phyloP scores from a whole-genome alignment of 192 early-diverging fungal genomes.

The Backusella westeae region DNA sequence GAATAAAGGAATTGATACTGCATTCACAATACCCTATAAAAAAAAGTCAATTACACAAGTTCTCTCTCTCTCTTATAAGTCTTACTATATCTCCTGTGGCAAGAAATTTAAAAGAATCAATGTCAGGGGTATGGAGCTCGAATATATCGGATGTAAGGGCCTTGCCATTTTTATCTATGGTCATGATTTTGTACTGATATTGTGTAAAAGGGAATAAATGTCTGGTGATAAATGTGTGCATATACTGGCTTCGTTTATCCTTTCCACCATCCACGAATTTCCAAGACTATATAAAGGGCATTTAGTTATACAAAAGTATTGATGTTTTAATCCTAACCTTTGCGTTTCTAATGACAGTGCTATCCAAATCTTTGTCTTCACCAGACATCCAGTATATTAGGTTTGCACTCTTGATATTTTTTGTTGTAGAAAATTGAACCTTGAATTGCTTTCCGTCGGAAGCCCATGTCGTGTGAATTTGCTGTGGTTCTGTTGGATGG shows the following conservation, averaged over 20 bases:
- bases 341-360: not conserved
- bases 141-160: not conserved
- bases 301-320: no score
- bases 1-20: slow-evolving; percentile 13
- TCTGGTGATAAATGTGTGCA: slow-evolving; percentile 16
- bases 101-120: slow-evolving; percentile 18
- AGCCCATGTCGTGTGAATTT: slow-evolving; percentile 18
- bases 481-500: slow-evolving; percentile 20
- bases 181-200: slow-evolving; percentile 21
- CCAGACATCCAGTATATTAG: slow-evolving; percentile 17
- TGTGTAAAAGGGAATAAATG: slow-evolving; percentile 8
- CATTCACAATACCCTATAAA: slow-evolving; percentile 19
- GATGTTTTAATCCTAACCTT: not conserved
- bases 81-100: slow-evolving; percentile 27
- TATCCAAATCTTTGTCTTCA: not conserved
- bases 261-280: slow-evolving; percentile 27
- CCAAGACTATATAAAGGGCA: slow-evolving; percentile 9
- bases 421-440: slow-evolving; percentile 18
- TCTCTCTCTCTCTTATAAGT: no score
- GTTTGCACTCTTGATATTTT: not conserved
- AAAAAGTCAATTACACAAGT: not conserved
- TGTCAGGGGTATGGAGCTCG: slow-evolving; percentile 14
- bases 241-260: slow-evolving; percentile 13
- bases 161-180: not conserved
- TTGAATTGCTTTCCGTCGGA: slow-evolving; percentile 15